A percentile compares a stretch with the other conserved stretches of the same genome.
Conservation (phyloP, 805 yeast species). For the Ogataea philodendri region DNA sequence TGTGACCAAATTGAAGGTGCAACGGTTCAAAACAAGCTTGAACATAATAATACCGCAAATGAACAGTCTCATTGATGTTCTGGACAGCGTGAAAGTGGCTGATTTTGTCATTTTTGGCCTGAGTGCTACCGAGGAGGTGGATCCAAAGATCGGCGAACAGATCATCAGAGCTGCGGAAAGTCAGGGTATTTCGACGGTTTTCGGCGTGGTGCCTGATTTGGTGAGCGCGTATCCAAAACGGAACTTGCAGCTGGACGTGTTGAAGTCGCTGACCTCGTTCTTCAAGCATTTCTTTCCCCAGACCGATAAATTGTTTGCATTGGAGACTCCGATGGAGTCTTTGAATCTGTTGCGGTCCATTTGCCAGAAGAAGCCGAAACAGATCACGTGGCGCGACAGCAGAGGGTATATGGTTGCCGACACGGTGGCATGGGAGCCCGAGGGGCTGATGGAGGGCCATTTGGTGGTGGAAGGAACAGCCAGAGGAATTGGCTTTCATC, state of each 20-base stretch:
- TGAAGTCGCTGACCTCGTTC: constrained; percentile 62
- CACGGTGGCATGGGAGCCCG: constrained; percentile 42
- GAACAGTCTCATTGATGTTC: constrained; percentile 59
- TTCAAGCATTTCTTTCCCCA: constrained; percentile 77
- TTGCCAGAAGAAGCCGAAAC: constrained; percentile 84
- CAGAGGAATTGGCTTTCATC: constrained; percentile 81
- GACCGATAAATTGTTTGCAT: constrained; percentile 70
- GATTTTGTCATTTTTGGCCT: constrained; percentile 90
- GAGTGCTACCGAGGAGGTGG: constrained; percentile 83
- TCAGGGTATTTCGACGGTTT: constrained; percentile 84
- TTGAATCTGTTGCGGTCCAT: constrained; percentile 67
- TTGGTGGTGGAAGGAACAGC: constrained; percentile 77
- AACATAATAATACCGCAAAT: constrained; percentile 73
- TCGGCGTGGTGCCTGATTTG: constrained; percentile 77
- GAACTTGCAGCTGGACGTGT: constrained; percentile 70
- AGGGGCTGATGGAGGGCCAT: constrained; percentile 33
- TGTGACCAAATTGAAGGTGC: constrained; percentile 51
- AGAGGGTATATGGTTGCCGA: constrained; percentile 87
- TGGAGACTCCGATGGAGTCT: constrained; percentile 70
- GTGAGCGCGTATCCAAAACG: constrained; percentile 65
- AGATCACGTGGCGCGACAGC: constrained; percentile 88
- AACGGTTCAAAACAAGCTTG: constrained; percentile 71
- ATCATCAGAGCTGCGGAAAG: constrained; percentile 82
- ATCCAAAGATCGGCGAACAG: constrained; percentile 78
- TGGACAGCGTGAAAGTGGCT: constrained; percentile 86